A percentile compares a stretch with the other conserved stretches of the same genome.
phyloP scores from a whole-genome alignment of 208 protist species.

The Phytomonas francai region DNA sequence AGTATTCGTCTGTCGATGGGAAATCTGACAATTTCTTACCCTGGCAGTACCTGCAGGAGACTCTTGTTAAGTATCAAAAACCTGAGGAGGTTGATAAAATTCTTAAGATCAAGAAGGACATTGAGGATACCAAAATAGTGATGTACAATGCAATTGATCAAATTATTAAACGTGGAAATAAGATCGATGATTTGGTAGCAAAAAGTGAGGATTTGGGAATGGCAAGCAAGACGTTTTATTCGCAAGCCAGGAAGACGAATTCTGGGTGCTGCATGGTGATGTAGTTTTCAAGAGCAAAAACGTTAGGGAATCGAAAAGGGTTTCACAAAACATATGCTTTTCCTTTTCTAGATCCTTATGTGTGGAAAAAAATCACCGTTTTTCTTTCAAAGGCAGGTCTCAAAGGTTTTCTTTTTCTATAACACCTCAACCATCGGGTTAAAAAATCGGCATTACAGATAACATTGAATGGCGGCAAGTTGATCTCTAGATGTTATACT shows the following conservation, averaged over 20 bases:
- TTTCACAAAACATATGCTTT: slow-evolving; percentile 7
- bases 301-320: slow-evolving; percentile 3
- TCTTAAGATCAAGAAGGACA: slow-evolving; percentile 78
- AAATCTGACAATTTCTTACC: slow-evolving; percentile 68
- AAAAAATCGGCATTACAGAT: no score
- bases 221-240: slow-evolving; percentile 89
- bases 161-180: slow-evolving; percentile 83
- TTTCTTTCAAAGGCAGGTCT: neutral
- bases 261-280: slow-evolving; percentile 79
- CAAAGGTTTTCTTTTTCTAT: slow-evolving; percentile 2
- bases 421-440: neutral
- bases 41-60: slow-evolving; percentile 71
- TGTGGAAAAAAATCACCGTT: neutral
- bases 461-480: no score
- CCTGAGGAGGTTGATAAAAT: slow-evolving; percentile 88
- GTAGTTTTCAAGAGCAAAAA: slow-evolving; percentile 27
- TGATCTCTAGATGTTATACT: no score
- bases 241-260: slow-evolving; percentile 85
- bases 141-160: slow-evolving; percentile 92
- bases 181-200: slow-evolving; percentile 86
- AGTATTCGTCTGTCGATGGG: slow-evolving; percentile 53
- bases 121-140: slow-evolving; percentile 88
- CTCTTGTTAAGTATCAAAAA: slow-evolving; percentile 80
- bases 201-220: slow-evolving; percentile 74
- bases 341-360: slow-evolving; percentile 15